These are phyloP conservation scores for Fagus sylvatica DNA, from an alignment of 306 rosid genomes.

Conservation along the genomic window DNA sequence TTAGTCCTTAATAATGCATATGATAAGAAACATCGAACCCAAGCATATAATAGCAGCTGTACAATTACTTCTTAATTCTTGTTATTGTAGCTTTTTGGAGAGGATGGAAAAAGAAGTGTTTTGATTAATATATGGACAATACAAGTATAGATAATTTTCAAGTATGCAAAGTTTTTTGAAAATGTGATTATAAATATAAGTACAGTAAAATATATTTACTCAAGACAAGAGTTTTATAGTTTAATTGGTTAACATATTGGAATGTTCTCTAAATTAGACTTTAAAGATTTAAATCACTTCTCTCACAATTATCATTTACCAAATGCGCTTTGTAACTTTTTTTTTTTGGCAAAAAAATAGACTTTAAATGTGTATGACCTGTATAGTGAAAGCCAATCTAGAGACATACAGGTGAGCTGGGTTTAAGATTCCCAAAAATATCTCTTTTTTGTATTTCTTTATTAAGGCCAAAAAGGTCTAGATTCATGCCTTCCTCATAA, in stretches of 20 bases:
- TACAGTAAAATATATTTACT: too few relatives aligned
- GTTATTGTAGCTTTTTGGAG: background rate
- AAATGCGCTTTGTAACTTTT: too few relatives aligned
- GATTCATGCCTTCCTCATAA: background rate
- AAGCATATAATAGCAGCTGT: conserved; percentile 57
- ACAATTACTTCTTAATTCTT: conserved; percentile 24
- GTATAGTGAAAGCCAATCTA: background rate
- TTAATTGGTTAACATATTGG: too few relatives aligned
- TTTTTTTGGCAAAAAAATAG: too few relatives aligned
- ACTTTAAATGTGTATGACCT: too few relatives aligned
- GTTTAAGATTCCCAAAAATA: background rate
- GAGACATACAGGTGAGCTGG: too few relatives aligned
- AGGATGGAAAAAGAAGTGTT: background rate
- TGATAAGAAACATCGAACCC: conserved; percentile 60
- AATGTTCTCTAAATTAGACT: too few relatives aligned
- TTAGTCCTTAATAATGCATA: conserved; percentile 48
- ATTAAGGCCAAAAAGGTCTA: background rate
- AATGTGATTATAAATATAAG: background rate
- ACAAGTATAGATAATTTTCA: background rate
- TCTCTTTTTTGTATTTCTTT: background rate
- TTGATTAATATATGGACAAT: background rate
- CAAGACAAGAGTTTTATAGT: too few relatives aligned
- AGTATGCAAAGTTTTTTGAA: background rate
- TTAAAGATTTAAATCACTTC: too few relatives aligned
- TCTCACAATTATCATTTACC: too few relatives aligned